Percentiles rank a stretch among this genome's conserved stretches.
These are phyloP conservation scores for Cyberlindnera samutprakarnensis DNA, from an alignment of 805 yeast genomes.

Conservation along the genomic window DNA sequence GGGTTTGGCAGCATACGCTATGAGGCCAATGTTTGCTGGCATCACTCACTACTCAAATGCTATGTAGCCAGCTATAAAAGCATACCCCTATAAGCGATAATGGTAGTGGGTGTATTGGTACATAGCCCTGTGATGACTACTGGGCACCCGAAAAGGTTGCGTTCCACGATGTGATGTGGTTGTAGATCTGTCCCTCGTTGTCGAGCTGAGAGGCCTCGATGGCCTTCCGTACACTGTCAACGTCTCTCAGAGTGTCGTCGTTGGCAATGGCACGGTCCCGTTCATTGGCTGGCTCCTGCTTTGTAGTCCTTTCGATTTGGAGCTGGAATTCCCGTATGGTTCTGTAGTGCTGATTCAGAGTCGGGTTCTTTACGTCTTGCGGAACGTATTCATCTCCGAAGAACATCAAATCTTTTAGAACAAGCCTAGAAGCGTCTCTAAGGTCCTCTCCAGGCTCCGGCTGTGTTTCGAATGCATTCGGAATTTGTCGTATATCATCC, in stretches of 20 bases:
- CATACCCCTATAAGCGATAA: no score
- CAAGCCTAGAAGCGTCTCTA: slow-evolving; percentile 16
- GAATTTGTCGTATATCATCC: slow-evolving; percentile 67
- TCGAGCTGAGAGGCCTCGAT: slow-evolving; percentile 22
- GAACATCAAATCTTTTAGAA: slow-evolving; percentile 26
- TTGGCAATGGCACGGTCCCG: slow-evolving; percentile 13
- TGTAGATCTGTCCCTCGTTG: slow-evolving; percentile 15
- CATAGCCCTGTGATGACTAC: no score
- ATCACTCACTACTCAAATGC: no score
- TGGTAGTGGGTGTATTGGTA: no score
- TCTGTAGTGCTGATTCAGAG: slow-evolving; percentile 58
- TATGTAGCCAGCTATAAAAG: no score
- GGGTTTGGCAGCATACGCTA: no score
- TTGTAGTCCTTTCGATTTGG: slow-evolving; percentile 35
- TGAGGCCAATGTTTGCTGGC: no score
- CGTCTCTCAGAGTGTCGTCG: slow-evolving; percentile 29
- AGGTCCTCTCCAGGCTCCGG: slow-evolving; percentile 8
- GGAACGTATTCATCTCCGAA: slow-evolving; percentile 45
- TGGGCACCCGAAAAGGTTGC: no score
- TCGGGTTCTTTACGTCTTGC: slow-evolving; percentile 53
- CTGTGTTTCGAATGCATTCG: slow-evolving; percentile 26
- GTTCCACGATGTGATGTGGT: slow-evolving; percentile 28
- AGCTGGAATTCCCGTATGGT: slow-evolving; percentile 57
- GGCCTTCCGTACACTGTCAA: slow-evolving; percentile 23
- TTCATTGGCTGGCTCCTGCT: slow-evolving; percentile 1